Evolutionary conservation across 2,329 filamentous ascomycete genomes (phyloP).

Genomic region (Elsinoe batatas): DNA sequence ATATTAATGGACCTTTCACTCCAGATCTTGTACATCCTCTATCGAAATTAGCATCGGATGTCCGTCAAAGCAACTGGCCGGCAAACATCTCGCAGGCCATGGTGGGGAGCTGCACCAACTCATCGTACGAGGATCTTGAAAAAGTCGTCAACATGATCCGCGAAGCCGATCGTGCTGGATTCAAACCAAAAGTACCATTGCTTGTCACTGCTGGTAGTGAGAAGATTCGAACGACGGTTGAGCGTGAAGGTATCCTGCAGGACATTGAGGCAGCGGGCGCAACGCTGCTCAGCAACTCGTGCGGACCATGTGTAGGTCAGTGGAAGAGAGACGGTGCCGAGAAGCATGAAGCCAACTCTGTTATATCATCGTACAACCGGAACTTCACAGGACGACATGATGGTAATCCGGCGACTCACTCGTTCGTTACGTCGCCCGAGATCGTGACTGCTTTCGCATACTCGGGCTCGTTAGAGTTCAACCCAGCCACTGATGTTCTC

Average conservation of each 20-base stretch:
- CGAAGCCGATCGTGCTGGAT: conserved; percentile 80
- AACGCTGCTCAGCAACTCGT: background rate
- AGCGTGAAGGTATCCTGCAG: conserved; percentile 78
- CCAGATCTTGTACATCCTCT: conserved; percentile 89
- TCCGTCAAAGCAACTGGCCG: conserved; percentile 80
- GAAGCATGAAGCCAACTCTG: conserved; percentile 93
- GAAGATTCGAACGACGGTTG: conserved; percentile 91
- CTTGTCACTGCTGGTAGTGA: conserved; percentile 94
- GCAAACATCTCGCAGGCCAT: conserved; percentile 82
- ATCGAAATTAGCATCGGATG: conserved; percentile 76
- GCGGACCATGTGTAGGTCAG: conserved; percentile 40
- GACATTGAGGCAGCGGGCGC: conserved; percentile 29
- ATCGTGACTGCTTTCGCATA: conserved; percentile 78
- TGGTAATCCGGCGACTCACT: conserved; percentile 87
- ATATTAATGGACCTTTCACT: conserved; percentile 95
- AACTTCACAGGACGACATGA: conserved; percentile 99
- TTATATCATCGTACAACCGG: conserved; percentile 98
- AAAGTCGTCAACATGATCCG: conserved; percentile 82
- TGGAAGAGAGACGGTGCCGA: conserved; percentile 91
- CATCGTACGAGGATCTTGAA: conserved; percentile 96
- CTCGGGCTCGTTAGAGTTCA: conserved; percentile 81
- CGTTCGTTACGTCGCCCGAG: conserved; percentile 85
- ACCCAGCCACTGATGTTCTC: conserved; percentile 82
- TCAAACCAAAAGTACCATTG: conserved; percentile 91
- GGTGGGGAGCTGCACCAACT: conserved; percentile 98